phyloP scores from a whole-genome alignment of 352 stramenopile species.

The Thalassiosira pacifica region DNA sequence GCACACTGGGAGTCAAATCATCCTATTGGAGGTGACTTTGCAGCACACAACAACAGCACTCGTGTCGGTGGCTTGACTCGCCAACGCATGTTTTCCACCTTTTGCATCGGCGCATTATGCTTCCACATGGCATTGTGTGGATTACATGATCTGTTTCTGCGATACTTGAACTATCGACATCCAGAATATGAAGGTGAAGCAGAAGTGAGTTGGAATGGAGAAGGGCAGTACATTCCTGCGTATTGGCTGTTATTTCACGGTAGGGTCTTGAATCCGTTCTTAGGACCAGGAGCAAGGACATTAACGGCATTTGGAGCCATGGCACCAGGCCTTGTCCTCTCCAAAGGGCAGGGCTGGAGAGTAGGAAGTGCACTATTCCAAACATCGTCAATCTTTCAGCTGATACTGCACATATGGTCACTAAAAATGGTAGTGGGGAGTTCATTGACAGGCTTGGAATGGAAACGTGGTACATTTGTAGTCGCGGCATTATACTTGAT shows the following conservation, averaged over 20 bases:
- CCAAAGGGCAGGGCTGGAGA: constrained; percentile 58
- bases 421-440: constrained; percentile 40
- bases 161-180: constrained; percentile 61
- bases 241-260: constrained; percentile 62
- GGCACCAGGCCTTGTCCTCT: constrained; percentile 52
- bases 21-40: constrained; percentile 24
- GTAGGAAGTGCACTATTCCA: constrained; percentile 36
- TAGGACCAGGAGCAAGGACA: constrained; percentile 58
- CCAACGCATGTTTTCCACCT: constrained; percentile 30
- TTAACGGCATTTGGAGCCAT: constrained; percentile 63
- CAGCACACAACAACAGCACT: not conserved
- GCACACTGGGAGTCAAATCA: constrained; percentile 40
- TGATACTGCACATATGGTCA: constrained; percentile 39
- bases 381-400: constrained; percentile 52
- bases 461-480: constrained; percentile 49
- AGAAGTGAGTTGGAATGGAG: constrained; percentile 65
- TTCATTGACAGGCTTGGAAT: constrained; percentile 48
- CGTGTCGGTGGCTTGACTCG: constrained; percentile 2
- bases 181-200: constrained; percentile 35
- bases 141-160: constrained; percentile 62
- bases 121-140: constrained; percentile 56
- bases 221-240: constrained; percentile 52
- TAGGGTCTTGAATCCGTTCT: constrained; percentile 52
- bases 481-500: constrained; percentile 43
- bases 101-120: constrained; percentile 47